Evolutionary conservation across 2,329 filamentous ascomycete genomes (phyloP).

Genomic region (Saccharata proteae): DNA sequence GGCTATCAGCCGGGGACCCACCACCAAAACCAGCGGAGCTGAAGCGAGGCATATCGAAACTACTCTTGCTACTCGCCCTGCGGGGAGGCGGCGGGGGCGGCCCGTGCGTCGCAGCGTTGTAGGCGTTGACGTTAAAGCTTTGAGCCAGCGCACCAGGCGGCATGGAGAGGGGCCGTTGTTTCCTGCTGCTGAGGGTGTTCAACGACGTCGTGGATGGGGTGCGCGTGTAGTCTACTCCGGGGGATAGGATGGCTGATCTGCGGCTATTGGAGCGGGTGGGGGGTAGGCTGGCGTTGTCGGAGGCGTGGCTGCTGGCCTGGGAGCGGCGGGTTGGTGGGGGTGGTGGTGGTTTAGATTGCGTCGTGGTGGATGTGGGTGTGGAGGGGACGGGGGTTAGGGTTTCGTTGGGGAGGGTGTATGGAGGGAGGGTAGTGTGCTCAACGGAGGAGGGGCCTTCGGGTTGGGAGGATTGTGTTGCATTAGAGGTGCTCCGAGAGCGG

Average conservation of each 20-base stretch:
- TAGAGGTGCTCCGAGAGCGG: slow-evolving; percentile 24
- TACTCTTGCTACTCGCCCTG: slow-evolving; percentile 7
- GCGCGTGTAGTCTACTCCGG: background rate
- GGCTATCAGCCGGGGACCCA: too few species aligned
- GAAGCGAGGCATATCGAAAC: slow-evolving; percentile 6
- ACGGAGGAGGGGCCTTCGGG: slow-evolving; percentile 4
- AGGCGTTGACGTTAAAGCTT: too few species aligned
- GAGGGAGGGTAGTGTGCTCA: slow-evolving; percentile 1
- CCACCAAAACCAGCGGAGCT: too few species aligned
- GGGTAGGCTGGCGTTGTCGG: background rate
- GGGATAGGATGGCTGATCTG: too few species aligned
- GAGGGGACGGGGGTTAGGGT: background rate
- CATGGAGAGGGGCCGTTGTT: too few species aligned
- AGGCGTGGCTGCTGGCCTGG: background rate
- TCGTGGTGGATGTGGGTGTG: background rate
- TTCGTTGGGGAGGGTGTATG: background rate
- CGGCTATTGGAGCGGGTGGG: slow-evolving; percentile 6
- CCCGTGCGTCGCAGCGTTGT: too few species aligned
- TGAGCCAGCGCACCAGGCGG: too few species aligned
- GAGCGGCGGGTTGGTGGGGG: slow-evolving; percentile 6
- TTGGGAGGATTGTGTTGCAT: slow-evolving; percentile 23
- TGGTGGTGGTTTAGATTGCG: slow-evolving; percentile 2
- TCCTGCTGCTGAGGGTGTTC: too few species aligned
- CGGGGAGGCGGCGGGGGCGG: slow-evolving; percentile 7
- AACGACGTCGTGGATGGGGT: too few species aligned